Conservation (phyloP, 495 filamentous ascomycete genomes). For the Penicillium diatomitis region DNA sequence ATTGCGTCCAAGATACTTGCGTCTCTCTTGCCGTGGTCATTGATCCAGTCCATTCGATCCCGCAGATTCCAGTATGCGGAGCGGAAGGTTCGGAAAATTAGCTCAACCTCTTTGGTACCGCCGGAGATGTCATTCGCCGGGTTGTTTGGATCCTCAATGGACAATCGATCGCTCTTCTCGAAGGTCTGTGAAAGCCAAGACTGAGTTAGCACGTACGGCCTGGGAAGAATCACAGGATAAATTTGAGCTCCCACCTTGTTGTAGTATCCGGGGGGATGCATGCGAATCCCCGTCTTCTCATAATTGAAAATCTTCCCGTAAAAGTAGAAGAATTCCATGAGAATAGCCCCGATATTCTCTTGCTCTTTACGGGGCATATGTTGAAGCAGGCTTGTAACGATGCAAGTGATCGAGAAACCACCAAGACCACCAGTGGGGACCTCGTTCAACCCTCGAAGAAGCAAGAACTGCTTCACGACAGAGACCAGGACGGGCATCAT, state of each 20-base stretch:
- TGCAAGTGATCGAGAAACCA: conserved; percentile 85
- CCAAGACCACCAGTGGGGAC: conserved; percentile 86
- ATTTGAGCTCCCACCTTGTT: conserved; percentile 50
- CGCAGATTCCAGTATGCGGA: conserved; percentile 41
- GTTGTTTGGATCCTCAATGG: conserved; percentile 85
- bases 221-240: no score
- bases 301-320: conserved; percentile 77
- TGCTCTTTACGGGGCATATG: conserved; percentile 56
- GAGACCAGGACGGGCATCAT: conserved; percentile 75
- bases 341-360: conserved; percentile 62
- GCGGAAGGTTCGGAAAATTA: conserved; percentile 56
- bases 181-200: conserved; percentile 2
- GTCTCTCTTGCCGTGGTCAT: conserved; percentile 2
- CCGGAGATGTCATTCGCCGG: conserved; percentile 76
- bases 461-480: conserved; percentile 83
- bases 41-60: conserved; percentile 2
- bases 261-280: conserved; percentile 61
- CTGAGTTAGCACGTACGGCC: no score
- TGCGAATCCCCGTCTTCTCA: conserved; percentile 54
- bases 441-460: conserved; percentile 84
- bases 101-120: conserved; percentile 55
- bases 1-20: conserved; percentile 56
- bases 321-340: conserved; percentile 79
- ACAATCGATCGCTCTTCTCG: conserved; percentile 45
- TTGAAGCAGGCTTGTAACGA: conserved; percentile 81